These are phyloP conservation scores for Penicillium silybi DNA, from an alignment of 495 filamentous ascomycete species.

Conservation along the genomic window DNA sequence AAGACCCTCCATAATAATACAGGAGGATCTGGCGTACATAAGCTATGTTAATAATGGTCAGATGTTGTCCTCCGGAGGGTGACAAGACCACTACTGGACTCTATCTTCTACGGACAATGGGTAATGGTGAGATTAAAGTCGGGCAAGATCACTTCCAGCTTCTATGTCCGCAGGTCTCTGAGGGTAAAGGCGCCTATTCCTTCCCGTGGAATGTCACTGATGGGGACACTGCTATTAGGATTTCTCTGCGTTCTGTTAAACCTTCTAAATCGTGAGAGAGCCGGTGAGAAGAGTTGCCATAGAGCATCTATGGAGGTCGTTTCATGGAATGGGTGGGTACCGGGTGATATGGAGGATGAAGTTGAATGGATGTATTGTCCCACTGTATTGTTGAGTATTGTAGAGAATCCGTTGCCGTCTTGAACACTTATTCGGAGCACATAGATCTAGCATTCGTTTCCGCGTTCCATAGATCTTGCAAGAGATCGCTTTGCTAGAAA, in stretches of 20 bases:
- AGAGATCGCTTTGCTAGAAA: conserved; percentile 7
- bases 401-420: no score
- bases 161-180: background rate
- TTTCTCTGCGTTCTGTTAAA: conserved; percentile 4
- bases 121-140: conserved; percentile 1
- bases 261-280: background rate
- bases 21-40: no score
- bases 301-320: no score
- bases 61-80: no score
- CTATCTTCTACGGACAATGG: conserved; percentile 8
- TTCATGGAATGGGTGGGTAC: no score
- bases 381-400: no score
- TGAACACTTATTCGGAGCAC: no score
- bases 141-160: conserved; percentile 8
- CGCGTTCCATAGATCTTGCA: background rate
- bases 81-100: conserved; percentile 6
- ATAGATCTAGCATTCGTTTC: background rate
- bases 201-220: conserved; percentile 4
- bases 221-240: conserved; percentile 3
- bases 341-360: no score
- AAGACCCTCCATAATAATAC: no score
- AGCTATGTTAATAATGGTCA: no score
- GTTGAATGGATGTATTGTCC: no score
- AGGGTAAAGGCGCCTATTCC: conserved; percentile 2
- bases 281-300: no score